Evolutionary conservation across 208 protist genomes (phyloP).

Genomic region (Blechomonas ayalai): DNA sequence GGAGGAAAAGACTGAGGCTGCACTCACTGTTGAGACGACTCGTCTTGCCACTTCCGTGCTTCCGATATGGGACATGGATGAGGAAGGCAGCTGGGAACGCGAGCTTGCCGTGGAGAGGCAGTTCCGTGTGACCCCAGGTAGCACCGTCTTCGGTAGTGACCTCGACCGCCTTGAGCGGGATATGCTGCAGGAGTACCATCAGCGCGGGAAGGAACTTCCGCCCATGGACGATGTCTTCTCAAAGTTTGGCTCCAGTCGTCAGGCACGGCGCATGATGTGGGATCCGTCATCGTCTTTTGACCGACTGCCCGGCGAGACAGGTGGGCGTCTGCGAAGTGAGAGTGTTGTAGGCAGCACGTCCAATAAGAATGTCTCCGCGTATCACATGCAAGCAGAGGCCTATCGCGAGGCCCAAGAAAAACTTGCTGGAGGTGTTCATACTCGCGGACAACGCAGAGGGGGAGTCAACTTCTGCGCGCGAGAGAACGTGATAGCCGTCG

Average conservation of each 20-base stretch:
- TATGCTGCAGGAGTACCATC: conserved; percentile 69
- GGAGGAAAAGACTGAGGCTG: too few relatives aligned
- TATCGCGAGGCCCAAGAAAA: conserved; percentile 19
- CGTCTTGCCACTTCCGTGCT: too few relatives aligned
- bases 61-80: too few relatives aligned
- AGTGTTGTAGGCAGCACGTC: conserved; percentile 13
- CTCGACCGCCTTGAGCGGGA: conserved; percentile 72
- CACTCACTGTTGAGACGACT: too few relatives aligned
- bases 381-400: conserved; percentile 51
- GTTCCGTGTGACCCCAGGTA: conserved; percentile 38
- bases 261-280: conserved; percentile 32
- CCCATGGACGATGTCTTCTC: conserved; percentile 42
- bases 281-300: conserved; percentile 61
- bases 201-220: conserved; percentile 30
- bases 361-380: conserved; percentile 34
- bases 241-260: conserved; percentile 29
- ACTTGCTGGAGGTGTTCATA: background rate
- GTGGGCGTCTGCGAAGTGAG: conserved; percentile 1
- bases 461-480: background rate
- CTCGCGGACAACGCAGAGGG: background rate
- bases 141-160: conserved; percentile 66
- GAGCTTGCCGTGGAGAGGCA: conserved; percentile 27
- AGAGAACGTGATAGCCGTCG: background rate
- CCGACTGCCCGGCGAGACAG: conserved; percentile 7
- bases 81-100: conserved; percentile 11